Percentiles rank a stretch among this genome's conserved stretches.
These are phyloP conservation scores for Verticillium tricorpus DNA, from an alignment of 2,329 filamentous ascomycete species.

Conservation along the genomic window DNA sequence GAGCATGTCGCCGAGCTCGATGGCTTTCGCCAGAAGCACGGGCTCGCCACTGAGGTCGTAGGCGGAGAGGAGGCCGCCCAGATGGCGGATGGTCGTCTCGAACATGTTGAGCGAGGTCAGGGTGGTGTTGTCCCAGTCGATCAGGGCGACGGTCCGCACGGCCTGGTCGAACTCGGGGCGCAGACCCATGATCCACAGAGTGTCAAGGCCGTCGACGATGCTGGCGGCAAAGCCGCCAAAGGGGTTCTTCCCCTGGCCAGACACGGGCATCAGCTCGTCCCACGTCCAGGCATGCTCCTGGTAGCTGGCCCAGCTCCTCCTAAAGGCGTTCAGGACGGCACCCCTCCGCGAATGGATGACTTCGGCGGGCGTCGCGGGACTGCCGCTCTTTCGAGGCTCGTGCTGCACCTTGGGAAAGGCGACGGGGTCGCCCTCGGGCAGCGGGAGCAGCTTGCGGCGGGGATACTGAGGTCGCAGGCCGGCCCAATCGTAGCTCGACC, in stretches of 20 bases:
- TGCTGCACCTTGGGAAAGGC: constrained; percentile 19
- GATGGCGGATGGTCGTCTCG: constrained; percentile 56
- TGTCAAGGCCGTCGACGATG: constrained; percentile 55
- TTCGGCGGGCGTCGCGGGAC: constrained; percentile 8
- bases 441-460: constrained; percentile 21
- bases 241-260: constrained; percentile 37
- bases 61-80: constrained; percentile 47
- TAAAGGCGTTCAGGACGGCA: constrained; percentile 33
- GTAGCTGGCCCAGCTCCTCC: constrained; percentile 48
- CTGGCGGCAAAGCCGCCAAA: constrained; percentile 56
- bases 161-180: constrained; percentile 51
- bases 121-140: constrained; percentile 49
- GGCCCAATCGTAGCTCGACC: constrained; percentile 32
- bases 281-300: constrained; percentile 50
- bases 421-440: constrained; percentile 28
- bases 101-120: constrained; percentile 50
- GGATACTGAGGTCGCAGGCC: constrained; percentile 26
- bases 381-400: constrained; percentile 2
- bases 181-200: constrained; percentile 56
- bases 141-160: constrained; percentile 41
- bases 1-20: constrained; percentile 50
- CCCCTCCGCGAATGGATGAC: constrained; percentile 28
- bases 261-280: constrained; percentile 50
- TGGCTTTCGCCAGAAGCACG: constrained; percentile 43
- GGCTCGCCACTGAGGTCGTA: constrained; percentile 46